These are phyloP conservation scores for Thalassiosira profunda DNA, from an alignment of 108 stramenopile species.

Conservation along the genomic window DNA sequence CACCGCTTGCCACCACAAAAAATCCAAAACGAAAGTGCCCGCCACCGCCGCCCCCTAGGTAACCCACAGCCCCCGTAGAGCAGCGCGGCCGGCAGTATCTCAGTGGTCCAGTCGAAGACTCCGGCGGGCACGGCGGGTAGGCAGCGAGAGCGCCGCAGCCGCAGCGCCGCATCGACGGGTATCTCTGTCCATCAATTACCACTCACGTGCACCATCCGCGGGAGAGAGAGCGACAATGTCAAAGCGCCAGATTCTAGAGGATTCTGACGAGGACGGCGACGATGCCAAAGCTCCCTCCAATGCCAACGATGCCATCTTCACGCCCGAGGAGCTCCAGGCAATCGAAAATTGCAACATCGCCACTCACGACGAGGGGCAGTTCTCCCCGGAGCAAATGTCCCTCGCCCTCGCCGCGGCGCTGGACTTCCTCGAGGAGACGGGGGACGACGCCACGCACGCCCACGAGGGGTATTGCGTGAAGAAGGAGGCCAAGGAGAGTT, in stretches of 20 bases:
- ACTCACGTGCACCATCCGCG: background rate
- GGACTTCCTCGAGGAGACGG: background rate
- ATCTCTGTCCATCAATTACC: too few relatives aligned
- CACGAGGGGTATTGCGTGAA: constrained; percentile 15
- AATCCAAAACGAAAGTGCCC: too few relatives aligned
- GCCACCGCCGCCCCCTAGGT: too few relatives aligned
- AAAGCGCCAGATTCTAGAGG: constrained; percentile 24
- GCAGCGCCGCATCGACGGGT: too few relatives aligned
- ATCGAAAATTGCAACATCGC: constrained; percentile 23
- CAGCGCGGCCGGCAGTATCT: too few relatives aligned
- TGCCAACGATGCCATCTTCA: constrained; percentile 6
- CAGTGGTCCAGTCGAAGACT: too few relatives aligned
- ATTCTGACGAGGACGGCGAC: constrained; percentile 23
- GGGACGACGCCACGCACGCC: background rate
- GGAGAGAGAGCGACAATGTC: constrained; percentile 7
- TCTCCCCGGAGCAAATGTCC: constrained; percentile 12
- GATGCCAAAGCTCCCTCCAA: constrained; percentile 7
- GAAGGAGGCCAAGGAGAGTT: background rate
- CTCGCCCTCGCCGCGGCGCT: constrained; percentile 12
- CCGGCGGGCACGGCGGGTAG: too few relatives aligned
- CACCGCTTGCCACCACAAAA: too few relatives aligned
- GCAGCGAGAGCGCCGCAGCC: too few relatives aligned
- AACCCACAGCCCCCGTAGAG: too few relatives aligned
- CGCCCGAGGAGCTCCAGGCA: background rate
- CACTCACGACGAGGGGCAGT: background rate